Evolutionary conservation across 2,329 filamentous ascomycete genomes (phyloP).

Genomic region (Colletotrichum musicola): DNA sequence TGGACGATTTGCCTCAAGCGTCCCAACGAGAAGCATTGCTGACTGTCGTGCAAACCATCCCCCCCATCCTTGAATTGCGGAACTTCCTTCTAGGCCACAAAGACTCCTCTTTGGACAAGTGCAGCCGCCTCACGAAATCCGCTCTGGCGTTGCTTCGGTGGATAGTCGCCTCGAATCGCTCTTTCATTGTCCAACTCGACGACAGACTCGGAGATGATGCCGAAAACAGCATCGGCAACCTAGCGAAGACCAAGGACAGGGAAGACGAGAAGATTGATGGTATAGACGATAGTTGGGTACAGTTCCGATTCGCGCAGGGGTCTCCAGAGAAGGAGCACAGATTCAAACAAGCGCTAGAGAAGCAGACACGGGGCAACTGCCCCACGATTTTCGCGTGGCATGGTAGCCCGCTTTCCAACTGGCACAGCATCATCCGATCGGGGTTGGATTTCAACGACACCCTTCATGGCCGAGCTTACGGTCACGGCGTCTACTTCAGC

Average conservation of each 20-base stretch:
- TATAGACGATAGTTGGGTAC: slow-evolving; percentile 73
- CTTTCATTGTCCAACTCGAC: slow-evolving; percentile 84
- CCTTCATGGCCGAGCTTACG: slow-evolving; percentile 76
- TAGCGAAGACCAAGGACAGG: not conserved
- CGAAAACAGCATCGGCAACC: not conserved
- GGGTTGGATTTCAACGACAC: slow-evolving; percentile 79
- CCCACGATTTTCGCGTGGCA: slow-evolving; percentile 91
- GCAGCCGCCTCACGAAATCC: slow-evolving; percentile 71
- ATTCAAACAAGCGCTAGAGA: slow-evolving; percentile 74
- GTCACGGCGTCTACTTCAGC: slow-evolving; percentile 87
- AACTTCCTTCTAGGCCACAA: slow-evolving; percentile 57
- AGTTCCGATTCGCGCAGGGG: slow-evolving; percentile 90
- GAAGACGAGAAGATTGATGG: slow-evolving; percentile 69
- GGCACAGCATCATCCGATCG: slow-evolving; percentile 90
- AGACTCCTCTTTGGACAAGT: slow-evolving; percentile 55
- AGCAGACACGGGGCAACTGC: slow-evolving; percentile 53
- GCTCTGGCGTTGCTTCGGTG: slow-evolving; percentile 80
- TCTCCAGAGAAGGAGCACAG: slow-evolving; percentile 86
- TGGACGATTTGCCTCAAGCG: slow-evolving; percentile 63
- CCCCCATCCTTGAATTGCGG: slow-evolving; percentile 71
- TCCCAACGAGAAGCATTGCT: slow-evolving; percentile 65
- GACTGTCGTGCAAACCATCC: slow-evolving; percentile 69
- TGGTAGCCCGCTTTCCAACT: slow-evolving; percentile 81
- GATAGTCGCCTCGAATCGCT: slow-evolving; percentile 91
- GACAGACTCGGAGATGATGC: slow-evolving; percentile 46